Evolutionary conservation across 2,329 filamentous ascomycete genomes (phyloP), one percentile per base, ranked within the genome.

Genomic region (Zelopaecilomyces penicillatus): DNA sequence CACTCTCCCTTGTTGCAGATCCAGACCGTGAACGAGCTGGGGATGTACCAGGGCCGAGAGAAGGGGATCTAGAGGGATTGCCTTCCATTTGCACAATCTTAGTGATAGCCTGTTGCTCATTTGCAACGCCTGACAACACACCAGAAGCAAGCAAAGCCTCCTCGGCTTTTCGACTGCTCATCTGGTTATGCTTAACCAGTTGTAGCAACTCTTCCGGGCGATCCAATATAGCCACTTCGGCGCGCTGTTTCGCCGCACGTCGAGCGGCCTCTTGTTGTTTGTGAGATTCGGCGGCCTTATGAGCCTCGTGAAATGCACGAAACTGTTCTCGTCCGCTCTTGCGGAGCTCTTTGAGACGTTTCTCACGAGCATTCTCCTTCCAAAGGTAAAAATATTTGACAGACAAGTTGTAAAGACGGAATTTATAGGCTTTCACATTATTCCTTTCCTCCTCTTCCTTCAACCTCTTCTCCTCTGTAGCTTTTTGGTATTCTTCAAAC

Each of bases 301-400:
- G 66, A 4, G 63, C 62, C 28, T 65, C 61, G 30, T 68, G 67
- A 54, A 72, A 77, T 3, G 64, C 59, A 29, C 67, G 68, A 50
- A 74, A 66, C 48, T 74, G 68, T 35, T 77, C 73, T 41, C 73
- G 70, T 19, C 73, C 75, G 35, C 70, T 66, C 30, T 66, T 67
- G 6, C 76, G 72, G 26, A 78, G 67, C n/a, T 66, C 65, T 45
- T 70, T 67, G 11, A 75, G 65, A 3, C 71, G 67, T 12, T 66
- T 68, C 38, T 70, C 65, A 9, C 75, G 67, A 6, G 71, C 73
- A 34, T 61, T 67, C 10, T 71, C 57, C 40, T 69, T 72, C 77
- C 77, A 81, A 12, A 65, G 65, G 52, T 79, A 78, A 48, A 80
- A 78, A 56, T 67, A 80, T 39, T 71, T 77, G 47, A 78, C 61